Conservation (phyloP, 306 rosid species). For the Corylus americana region DNA sequence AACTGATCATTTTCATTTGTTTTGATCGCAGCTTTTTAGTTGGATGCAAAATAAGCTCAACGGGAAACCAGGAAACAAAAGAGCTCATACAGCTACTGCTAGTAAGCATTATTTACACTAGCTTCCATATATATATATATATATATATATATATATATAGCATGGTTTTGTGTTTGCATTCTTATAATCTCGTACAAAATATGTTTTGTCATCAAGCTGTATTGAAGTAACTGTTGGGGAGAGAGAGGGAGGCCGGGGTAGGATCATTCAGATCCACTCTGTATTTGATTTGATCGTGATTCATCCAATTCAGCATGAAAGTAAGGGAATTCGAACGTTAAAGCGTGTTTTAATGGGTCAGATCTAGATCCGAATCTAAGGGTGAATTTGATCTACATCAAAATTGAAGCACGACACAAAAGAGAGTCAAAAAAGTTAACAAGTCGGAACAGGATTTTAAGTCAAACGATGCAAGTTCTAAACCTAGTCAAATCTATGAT, state of each 20-base stretch:
- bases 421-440: no score
- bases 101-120: slow-evolving; percentile 31
- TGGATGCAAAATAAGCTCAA: slow-evolving; percentile 91
- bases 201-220: background rate
- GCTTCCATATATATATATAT: no score
- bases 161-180: no score
- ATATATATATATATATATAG: no score
- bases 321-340: no score
- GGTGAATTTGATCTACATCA: background rate
- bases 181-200: background rate
- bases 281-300: background rate
- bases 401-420: background rate
- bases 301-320: background rate
- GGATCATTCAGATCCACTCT: background rate
- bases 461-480: no score
- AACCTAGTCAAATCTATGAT: no score
- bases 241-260: background rate
- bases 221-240: background rate
- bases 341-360: background rate
- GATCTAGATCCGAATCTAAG: background rate
- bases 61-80: slow-evolving; percentile 68
- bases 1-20: background rate
- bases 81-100: slow-evolving; percentile 41
- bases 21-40: slow-evolving; percentile 66
- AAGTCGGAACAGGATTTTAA: no score